A percentile compares a stretch with the other conserved stretches of the same genome.
Evolutionary conservation across 768 basidiomycete genomes (phyloP).

Genomic region (Lentinula boryana): DNA sequence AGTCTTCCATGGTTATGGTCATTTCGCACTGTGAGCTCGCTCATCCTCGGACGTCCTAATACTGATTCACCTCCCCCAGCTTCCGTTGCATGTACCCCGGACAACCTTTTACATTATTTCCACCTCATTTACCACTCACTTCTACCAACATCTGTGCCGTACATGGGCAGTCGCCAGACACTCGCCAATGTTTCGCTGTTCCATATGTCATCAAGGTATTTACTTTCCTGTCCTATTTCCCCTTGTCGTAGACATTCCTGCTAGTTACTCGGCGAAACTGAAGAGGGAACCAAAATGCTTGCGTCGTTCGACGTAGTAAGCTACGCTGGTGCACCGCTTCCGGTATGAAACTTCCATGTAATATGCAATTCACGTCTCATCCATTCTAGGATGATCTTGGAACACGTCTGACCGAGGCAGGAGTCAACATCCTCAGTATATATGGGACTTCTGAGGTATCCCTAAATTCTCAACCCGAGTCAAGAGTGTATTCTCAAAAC

Average conservation of each 20-base stretch:
- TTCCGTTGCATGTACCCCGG: conserved; percentile 28
- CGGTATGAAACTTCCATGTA: conserved; percentile 14
- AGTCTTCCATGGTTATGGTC: conserved; percentile 36
- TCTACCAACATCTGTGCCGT: conserved; percentile 29
- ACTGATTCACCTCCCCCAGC: neutral
- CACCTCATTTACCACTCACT: conserved; percentile 35
- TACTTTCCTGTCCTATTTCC: neutral
- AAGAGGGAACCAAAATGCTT: conserved; percentile 36
- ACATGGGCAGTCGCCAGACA: conserved; percentile 21
- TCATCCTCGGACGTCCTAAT: neutral
- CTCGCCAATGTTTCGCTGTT: conserved; percentile 23
- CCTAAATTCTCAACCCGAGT: neutral
- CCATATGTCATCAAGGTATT: conserved; percentile 26
- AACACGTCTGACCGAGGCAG: conserved; percentile 38
- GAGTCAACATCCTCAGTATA: conserved; percentile 41
- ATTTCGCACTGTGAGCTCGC: conserved; percentile 26
- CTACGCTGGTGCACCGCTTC: conserved; percentile 47
- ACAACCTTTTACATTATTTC: conserved; percentile 34
- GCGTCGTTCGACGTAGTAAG: conserved; percentile 40
- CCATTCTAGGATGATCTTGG: conserved; percentile 37
- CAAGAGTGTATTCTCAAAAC: conserved; percentile 1
- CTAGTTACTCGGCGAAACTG: conserved; percentile 40
- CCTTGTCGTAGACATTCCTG: neutral
- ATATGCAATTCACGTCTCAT: neutral
- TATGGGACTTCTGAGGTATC: conserved; percentile 41